Conservation (phyloP, 2,329 filamentous ascomycete species). For the Paracamarosporium sp. region DNA sequence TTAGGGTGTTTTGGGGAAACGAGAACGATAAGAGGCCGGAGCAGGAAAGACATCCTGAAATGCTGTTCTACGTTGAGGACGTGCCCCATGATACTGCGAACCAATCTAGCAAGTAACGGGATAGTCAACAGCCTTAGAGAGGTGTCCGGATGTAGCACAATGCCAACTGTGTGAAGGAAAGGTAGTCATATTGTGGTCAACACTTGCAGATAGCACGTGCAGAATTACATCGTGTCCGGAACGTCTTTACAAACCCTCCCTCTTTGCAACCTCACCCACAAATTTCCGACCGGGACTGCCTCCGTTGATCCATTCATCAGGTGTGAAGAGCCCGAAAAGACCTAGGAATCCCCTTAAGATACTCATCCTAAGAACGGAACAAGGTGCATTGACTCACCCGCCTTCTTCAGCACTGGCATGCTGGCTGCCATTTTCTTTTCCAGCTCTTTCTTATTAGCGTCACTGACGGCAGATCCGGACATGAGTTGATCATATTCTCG, state of each 20-base stretch:
- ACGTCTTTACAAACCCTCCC: neutral
- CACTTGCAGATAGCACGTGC: neutral
- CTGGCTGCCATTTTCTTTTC: constrained; percentile 3
- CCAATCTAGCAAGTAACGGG: neutral
- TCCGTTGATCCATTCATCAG: neutral
- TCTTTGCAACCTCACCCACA: neutral
- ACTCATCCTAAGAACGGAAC: too few relatives aligned
- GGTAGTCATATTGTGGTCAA: neutral
- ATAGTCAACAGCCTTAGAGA: neutral
- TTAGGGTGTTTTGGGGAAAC: constrained; percentile 15
- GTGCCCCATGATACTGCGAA: neutral
- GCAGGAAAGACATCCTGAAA: neutral
- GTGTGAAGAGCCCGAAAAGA: neutral
- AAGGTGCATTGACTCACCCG: neutral
- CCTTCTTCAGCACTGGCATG: constrained; percentile 5
- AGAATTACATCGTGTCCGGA: too few relatives aligned
- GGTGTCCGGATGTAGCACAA: neutral
- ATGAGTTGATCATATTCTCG: constrained; percentile 3
- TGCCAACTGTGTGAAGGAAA: neutral
- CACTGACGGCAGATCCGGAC: neutral
- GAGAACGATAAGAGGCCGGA: neutral
- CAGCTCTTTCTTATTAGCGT: neutral
- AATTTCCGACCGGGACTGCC: neutral
- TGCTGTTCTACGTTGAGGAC: constrained; percentile 3
- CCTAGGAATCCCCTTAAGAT: too few relatives aligned